Evolutionary conservation across 768 basidiomycete genomes (phyloP), one percentile per base, ranked within the genome.

Genomic region (Xerocomus potaroensis): DNA sequence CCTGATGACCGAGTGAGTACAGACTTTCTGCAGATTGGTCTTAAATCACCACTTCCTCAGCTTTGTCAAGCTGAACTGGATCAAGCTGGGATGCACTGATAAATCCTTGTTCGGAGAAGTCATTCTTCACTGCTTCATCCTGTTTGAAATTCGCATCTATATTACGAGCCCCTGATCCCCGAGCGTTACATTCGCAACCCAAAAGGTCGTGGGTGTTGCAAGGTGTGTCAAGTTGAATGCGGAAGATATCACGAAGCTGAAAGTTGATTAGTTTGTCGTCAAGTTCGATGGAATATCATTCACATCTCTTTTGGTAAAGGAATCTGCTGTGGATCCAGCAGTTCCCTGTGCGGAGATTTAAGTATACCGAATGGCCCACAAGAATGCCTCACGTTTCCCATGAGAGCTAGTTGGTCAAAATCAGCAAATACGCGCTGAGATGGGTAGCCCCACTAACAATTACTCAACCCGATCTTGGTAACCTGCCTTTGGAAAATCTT

Each of bases 121-220:
- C 52, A 2, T 64, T 65, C 54, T 18, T 61, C 55, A 18, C 62
- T 9, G 43, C 55, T n/a, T 62, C 59, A 3, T 70, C 64, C 24
- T 46, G 56, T 21, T 53, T 55, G 30, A 41, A 34, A 19, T 21
- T 46, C 12, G 49, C 39, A 18, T 51, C 54, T 32, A 30, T 21
- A 12, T 4, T 24, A 14, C 39, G 35, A 26, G 23, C 19, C 26
- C 35, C 18, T 33, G 45, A 42, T 55, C 42, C 50, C 22, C 16
- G 47, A 16, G 59, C 61, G 41, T 76, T 77, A 53, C 91, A 95
- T 10, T 70, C 71, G 59, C 94, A 98, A 49, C 80, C 84, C 12
- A 97, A 73, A 15, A 97, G 75, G 54, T 97, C 95, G 57, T 98
- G 95, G 2, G 94, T 98, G 50, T 94, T 87, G 69, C 91, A 94